Conservation (phyloP, 1,284 basidiomycete species). For the Sphaerobolus stellatus region DNA sequence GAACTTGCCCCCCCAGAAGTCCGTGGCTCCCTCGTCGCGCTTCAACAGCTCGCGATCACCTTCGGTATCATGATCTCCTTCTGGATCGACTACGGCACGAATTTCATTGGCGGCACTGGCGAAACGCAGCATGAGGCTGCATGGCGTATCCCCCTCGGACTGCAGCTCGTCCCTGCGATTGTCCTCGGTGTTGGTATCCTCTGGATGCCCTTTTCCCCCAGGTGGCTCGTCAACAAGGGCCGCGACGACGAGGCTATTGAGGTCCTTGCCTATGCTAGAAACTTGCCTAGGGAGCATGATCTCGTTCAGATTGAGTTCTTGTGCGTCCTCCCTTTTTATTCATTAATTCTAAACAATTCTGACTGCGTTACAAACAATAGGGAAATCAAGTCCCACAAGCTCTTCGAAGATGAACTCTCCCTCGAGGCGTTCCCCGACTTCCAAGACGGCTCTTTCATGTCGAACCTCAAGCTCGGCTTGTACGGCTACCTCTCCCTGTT, state of each 20-base stretch:
- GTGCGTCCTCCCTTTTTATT: conserved; percentile 34
- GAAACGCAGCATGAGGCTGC: conserved; percentile 56
- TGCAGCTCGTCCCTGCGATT: conserved; percentile 74
- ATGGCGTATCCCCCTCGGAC: conserved; percentile 74
- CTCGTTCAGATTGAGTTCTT: conserved; percentile 78
- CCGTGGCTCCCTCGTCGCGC: conserved; percentile 75
- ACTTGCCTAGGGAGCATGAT: conserved; percentile 55
- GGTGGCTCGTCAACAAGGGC: conserved; percentile 73
- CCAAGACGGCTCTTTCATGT: conserved; percentile 58
- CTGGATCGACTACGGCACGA: conserved; percentile 55
- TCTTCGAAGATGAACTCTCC: conserved; percentile 68
- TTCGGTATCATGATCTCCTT: conserved; percentile 72
- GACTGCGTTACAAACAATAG: conserved; percentile 29
- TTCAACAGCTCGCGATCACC: conserved; percentile 80
- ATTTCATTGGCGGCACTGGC: conserved; percentile 67
- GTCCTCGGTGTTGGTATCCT: conserved; percentile 63
- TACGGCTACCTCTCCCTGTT: conserved; percentile 58
- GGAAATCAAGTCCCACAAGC: conserved; percentile 75
- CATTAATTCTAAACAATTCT: neutral
- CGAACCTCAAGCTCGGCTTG: conserved; percentile 61
- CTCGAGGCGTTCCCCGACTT: conserved; percentile 58
- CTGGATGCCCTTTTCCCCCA: conserved; percentile 71
- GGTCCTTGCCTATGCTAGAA: conserved; percentile 63
- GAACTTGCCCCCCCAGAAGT: conserved; percentile 81
- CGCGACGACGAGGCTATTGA: conserved; percentile 71